phyloP scores from a whole-genome alignment of 192 early-diverging fungal genomes.

The Coemansia sp. region DNA sequence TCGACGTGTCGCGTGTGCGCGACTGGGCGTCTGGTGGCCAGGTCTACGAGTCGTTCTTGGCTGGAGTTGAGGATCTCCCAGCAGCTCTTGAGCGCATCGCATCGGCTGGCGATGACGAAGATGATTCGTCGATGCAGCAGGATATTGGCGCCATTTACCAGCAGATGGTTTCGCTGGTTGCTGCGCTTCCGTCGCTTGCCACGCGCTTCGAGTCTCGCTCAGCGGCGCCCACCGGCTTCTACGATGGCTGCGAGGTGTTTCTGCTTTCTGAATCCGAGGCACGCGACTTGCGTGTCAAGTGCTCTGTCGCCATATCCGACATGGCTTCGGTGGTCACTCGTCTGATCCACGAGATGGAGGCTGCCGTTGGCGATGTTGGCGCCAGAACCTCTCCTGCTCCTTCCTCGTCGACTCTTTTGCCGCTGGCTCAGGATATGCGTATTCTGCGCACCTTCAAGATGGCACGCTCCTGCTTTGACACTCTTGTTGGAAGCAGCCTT shows the following conservation, averaged over 20 bases:
- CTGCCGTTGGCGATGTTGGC: conserved; percentile 1
- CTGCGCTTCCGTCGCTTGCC: conserved; percentile 28
- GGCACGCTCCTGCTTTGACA: conserved; percentile 50
- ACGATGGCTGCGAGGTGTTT: conserved; percentile 20
- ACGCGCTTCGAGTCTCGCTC: conserved; percentile 16
- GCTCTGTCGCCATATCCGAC: conserved; percentile 38
- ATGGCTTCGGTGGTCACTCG: conserved; percentile 41
- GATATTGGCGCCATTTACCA: conserved; percentile 28
- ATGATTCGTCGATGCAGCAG: conserved; percentile 9
- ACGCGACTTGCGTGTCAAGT: conserved; percentile 34
- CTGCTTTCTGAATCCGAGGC: conserved; percentile 27
- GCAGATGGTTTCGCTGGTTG: conserved; percentile 28
- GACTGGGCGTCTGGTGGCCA: conserved; percentile 41
- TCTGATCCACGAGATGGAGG: conserved; percentile 23
- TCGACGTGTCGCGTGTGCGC: conserved; percentile 28
- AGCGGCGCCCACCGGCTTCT: conserved; percentile 13
- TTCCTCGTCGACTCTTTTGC: conserved; percentile 17
- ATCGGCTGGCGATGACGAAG: neutral
- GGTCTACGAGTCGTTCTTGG: conserved; percentile 37
- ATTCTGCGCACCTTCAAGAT: conserved; percentile 42
- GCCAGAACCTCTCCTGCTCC: neutral
- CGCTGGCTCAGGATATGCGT: conserved; percentile 42
- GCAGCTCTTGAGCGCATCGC: conserved; percentile 28
- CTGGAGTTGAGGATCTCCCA: conserved; percentile 31
- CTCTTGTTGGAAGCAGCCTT: conserved; percentile 29